phyloP scores from a whole-genome alignment of 805 yeast species.

The Danielia oregonensis region DNA sequence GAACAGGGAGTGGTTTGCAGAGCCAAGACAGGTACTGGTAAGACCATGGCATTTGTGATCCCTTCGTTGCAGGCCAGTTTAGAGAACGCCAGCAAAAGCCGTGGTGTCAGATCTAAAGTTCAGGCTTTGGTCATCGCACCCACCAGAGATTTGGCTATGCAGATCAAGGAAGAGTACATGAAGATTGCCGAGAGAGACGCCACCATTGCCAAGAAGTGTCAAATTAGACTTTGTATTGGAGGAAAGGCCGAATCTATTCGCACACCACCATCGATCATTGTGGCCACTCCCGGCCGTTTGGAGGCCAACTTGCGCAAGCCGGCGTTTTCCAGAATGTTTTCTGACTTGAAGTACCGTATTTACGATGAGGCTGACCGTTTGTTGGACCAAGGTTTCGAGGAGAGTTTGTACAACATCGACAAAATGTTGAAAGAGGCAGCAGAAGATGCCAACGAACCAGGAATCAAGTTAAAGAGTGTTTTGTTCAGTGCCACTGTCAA shows the following conservation, averaged over 20 bases:
- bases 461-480: conserved; percentile 52
- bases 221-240: conserved; percentile 54
- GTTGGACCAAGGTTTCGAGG: conserved; percentile 75
- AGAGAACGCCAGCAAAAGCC: conserved; percentile 10
- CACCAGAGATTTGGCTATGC: conserved; percentile 87
- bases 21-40: conserved; percentile 96
- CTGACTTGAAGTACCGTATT: conserved; percentile 57
- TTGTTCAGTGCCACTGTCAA: conserved; percentile 89
- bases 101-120: conserved; percentile 27
- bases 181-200: conserved; percentile 33
- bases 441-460: conserved; percentile 16
- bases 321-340: conserved; percentile 44
- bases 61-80: conserved; percentile 60
- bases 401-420: conserved; percentile 58
- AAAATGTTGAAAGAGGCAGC: conserved; percentile 39
- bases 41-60: conserved; percentile 83
- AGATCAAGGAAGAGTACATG: conserved; percentile 63
- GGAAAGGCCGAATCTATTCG: conserved; percentile 36
- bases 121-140: conserved; percentile 72
- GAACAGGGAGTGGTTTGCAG: conserved; percentile 74
- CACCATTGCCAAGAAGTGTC: conserved; percentile 12
- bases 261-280: conserved; percentile 56
- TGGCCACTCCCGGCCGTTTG: conserved; percentile 89
- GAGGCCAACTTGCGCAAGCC: conserved; percentile 53
- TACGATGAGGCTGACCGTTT: conserved; percentile 92